Evolutionary conservation across 108 stramenopile genomes (phyloP).

Genomic region (Aurantiochytrium sp.): DNA sequence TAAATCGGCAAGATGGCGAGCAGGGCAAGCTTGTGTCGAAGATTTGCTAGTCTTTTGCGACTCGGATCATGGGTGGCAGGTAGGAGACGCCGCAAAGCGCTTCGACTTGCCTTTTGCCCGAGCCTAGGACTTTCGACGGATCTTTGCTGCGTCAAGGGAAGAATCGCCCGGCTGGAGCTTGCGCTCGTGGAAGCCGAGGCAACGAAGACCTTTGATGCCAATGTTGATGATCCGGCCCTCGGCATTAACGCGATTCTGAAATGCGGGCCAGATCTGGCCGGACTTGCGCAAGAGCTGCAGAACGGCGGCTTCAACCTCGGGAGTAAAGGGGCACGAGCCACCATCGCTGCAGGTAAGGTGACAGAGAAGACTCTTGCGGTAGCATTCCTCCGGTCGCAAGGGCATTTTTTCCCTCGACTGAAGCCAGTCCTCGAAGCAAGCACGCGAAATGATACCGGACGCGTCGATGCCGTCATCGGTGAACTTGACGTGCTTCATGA

Average conservation of each 20-base stretch:
- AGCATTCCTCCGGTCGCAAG: not conserved
- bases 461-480: not conserved
- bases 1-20: too few relatives aligned
- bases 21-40: too few relatives aligned
- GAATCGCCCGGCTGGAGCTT: not conserved
- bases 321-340: not conserved
- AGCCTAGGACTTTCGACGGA: not conserved
- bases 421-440: not conserved
- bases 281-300: not conserved
- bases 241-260: not conserved
- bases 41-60: too few relatives aligned
- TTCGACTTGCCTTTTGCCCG: not conserved
- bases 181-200: slow-evolving; percentile 4
- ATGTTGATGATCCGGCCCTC: not conserved
- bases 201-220: not conserved
- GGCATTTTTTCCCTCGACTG: not conserved
- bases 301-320: not conserved
- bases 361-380: not conserved
- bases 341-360: slow-evolving; percentile 9
- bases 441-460: not conserved
- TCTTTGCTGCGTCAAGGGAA: not conserved
- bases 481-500: not conserved
- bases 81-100: not conserved
- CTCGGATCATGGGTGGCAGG: not conserved
- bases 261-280: not conserved